Evolutionary conservation across 2,329 filamentous ascomycete species (phyloP).

Genomic region (Neofusicoccum laricinum): DNA sequence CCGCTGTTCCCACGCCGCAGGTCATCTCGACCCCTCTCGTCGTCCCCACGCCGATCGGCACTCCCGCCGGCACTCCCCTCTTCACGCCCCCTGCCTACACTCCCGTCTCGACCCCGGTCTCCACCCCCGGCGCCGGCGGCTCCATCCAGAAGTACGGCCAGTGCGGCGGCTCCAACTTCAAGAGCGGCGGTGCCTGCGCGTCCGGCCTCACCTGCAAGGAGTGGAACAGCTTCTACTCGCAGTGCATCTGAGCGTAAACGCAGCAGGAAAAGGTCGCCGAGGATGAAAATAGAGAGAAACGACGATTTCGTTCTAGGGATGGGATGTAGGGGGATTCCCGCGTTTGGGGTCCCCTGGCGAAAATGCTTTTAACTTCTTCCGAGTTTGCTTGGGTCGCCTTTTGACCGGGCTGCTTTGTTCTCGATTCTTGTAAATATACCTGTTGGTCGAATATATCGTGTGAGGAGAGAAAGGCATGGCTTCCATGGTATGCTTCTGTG

Average conservation of each 20-base stretch:
- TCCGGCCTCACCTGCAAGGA: constrained; percentile 33
- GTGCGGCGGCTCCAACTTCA: constrained; percentile 41
- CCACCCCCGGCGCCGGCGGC: constrained; percentile 4
- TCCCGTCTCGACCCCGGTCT: background rate
- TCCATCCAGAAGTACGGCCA: constrained; percentile 32
- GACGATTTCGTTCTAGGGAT: background rate
- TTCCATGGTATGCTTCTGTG: background rate
- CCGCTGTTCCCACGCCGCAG: background rate
- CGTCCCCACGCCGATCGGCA: background rate
- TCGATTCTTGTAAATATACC: background rate
- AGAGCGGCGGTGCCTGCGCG: constrained; percentile 34
- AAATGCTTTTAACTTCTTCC: background rate
- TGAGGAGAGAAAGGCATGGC: background rate
- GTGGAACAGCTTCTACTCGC: constrained; percentile 40
- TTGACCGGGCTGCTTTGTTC: background rate
- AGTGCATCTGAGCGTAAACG: constrained; percentile 28
- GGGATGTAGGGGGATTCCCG: no score
- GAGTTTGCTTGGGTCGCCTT: background rate
- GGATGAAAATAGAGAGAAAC: background rate
- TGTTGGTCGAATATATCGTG: background rate
- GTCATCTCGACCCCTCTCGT: background rate
- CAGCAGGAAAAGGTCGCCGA: background rate
- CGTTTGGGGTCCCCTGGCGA: no score
- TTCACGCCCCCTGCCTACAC: constrained; percentile 1
- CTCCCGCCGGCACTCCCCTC: background rate